Evolutionary conservation across 2,329 filamentous ascomycete species (phyloP).

Genomic region (Meredithiella fracta): DNA sequence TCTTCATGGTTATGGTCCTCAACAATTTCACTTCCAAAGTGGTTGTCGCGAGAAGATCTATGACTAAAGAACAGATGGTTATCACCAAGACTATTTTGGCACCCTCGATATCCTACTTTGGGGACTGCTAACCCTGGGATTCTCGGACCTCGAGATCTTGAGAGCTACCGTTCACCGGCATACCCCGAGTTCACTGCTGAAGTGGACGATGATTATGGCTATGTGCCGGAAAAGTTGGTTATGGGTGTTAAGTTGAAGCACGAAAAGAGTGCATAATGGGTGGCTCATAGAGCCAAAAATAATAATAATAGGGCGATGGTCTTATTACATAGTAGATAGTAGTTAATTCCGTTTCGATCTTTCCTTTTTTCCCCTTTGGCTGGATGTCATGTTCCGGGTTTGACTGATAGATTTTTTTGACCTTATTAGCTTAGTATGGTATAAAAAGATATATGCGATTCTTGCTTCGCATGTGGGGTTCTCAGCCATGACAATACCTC

Average conservation of each 20-base stretch:
- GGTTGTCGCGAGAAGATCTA: neutral
- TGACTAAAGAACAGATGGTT: neutral
- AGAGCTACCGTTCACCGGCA: neutral
- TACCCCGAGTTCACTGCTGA: constrained; percentile 3
- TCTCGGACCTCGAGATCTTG: constrained; percentile 6
- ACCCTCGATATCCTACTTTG: neutral
- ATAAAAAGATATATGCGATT: no score
- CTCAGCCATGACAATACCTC: no score
- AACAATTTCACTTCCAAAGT: constrained; percentile 1
- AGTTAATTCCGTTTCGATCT: neutral
- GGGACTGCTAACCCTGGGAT: constrained; percentile 4
- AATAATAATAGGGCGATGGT: neutral
- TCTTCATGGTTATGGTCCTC: neutral
- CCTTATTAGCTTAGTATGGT: no score
- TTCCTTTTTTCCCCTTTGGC: neutral
- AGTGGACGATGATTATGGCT: constrained; percentile 9
- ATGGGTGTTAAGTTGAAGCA: neutral
- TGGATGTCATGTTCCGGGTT: no score
- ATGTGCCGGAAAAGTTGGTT: constrained; percentile 2
- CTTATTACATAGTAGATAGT: neutral
- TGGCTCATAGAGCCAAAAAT: neutral
- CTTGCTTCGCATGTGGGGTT: no score
- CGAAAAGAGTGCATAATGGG: no score
- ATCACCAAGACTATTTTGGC: neutral
- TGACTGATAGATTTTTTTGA: neutral